Percentiles rank a stretch among this genome's conserved stretches.
Evolutionary conservation across 805 yeast genomes (phyloP).

Genomic region (Candida nemodendra): DNA sequence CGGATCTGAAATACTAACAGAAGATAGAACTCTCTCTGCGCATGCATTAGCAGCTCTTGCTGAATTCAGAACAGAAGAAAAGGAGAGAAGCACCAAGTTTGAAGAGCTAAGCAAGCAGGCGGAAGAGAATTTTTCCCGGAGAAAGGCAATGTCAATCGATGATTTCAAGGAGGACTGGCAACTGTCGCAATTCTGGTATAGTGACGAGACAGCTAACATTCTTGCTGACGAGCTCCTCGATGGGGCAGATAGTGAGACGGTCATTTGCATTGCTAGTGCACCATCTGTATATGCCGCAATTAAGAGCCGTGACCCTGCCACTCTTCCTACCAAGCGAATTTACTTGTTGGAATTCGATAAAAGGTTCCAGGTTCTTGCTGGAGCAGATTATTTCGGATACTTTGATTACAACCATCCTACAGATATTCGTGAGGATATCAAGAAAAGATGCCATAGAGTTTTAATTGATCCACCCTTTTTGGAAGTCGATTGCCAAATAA

Average conservation of each 20-base stretch:
- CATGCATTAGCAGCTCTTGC: constrained; percentile 55
- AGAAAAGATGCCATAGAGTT: constrained; percentile 65
- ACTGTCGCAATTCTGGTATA: constrained; percentile 88
- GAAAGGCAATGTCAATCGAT: constrained; percentile 46
- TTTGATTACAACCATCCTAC: constrained; percentile 77
- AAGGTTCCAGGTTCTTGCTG: constrained; percentile 73
- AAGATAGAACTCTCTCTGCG: constrained; percentile 41
- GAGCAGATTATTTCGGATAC: constrained; percentile 59
- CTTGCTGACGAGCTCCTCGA: constrained; percentile 71
- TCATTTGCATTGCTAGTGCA: constrained; percentile 77
- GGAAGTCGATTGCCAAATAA: constrained; percentile 76
- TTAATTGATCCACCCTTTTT: constrained; percentile 88
- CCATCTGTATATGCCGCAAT: constrained; percentile 91
- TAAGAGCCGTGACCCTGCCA: constrained; percentile 46
- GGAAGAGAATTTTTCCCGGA: constrained; percentile 51
- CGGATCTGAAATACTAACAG: constrained; percentile 11
- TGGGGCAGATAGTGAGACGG: constrained; percentile 72
- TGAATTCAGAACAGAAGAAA: constrained; percentile 67
- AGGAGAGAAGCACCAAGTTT: constrained; percentile 54
- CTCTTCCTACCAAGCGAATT: constrained; percentile 65
- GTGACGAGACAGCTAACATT: constrained; percentile 65
- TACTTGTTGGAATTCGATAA: constrained; percentile 77
- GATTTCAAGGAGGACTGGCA: constrained; percentile 92
- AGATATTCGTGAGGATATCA: constrained; percentile 53
- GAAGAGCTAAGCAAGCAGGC: constrained; percentile 53